Conservation (phyloP, 805 yeast genomes). For the Geotrichum ghanense region DNA sequence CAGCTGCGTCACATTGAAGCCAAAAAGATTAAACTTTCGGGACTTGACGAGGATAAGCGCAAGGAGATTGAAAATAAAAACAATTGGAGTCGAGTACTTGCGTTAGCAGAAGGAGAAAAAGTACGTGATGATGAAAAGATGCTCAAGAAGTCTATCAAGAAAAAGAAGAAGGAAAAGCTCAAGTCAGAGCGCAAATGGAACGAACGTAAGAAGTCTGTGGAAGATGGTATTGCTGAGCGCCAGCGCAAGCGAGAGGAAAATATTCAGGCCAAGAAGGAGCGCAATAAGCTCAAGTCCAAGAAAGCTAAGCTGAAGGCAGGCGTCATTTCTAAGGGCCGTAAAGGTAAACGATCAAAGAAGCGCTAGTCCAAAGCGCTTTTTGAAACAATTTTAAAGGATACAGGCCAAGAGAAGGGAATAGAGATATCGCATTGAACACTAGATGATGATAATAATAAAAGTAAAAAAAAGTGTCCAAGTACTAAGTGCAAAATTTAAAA, state of each 20-base stretch:
- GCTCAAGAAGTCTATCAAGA: slow-evolving; percentile 73
- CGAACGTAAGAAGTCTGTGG: slow-evolving; percentile 74
- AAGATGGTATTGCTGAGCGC: slow-evolving; percentile 60
- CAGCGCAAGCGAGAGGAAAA: slow-evolving; percentile 88
- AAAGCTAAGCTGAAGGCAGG: slow-evolving; percentile 46
- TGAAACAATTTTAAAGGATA: no score
- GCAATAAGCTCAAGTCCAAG: slow-evolving; percentile 71
- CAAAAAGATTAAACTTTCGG: slow-evolving; percentile 52
- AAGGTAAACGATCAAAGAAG: background rate
- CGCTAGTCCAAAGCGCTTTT: background rate
- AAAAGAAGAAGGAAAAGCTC: slow-evolving; percentile 71
- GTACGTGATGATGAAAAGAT: slow-evolving; percentile 83
- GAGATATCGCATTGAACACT: no score
- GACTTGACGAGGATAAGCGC: slow-evolving; percentile 52
- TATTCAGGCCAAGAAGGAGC: slow-evolving; percentile 70
- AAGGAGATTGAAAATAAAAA: slow-evolving; percentile 53
- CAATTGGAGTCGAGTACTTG: slow-evolving; percentile 74
- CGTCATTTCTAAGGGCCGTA: background rate
- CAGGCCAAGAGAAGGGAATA: no score
- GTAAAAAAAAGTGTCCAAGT: no score
- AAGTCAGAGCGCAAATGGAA: slow-evolving; percentile 87
- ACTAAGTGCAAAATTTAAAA: no score
- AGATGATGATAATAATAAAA: no score
- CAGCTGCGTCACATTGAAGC: slow-evolving; percentile 68
- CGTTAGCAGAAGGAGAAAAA: slow-evolving; percentile 80